Percentiles rank a stretch among this genome's conserved stretches.
Evolutionary conservation across 768 basidiomycete species (phyloP).

Genomic region (Dacryopinax primogenitus): DNA sequence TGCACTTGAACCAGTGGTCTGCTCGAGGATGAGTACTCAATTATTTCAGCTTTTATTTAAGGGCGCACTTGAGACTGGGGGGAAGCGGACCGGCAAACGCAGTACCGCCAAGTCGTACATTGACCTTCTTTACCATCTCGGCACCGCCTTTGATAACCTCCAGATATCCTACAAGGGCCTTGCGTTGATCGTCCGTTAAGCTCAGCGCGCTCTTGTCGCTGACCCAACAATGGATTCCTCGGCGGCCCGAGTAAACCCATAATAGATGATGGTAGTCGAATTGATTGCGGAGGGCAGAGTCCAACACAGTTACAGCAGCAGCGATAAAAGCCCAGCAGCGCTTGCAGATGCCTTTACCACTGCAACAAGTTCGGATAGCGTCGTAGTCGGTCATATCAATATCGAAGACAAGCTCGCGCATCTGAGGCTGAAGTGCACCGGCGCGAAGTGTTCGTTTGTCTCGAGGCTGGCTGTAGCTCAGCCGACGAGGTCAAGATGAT

Average conservation of each 20-base stretch:
- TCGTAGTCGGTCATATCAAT: slow-evolving; percentile 99
- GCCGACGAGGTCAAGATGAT: not conserved
- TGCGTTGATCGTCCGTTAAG: slow-evolving; percentile 82
- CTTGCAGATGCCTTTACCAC: slow-evolving; percentile 76
- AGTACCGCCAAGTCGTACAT: slow-evolving; percentile 44
- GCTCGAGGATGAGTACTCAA: not conserved
- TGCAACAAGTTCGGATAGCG: slow-evolving; percentile 85
- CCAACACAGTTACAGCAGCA: slow-evolving; percentile 77
- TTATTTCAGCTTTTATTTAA: not conserved
- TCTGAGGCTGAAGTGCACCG: slow-evolving; percentile 53
- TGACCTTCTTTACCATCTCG: slow-evolving; percentile 69
- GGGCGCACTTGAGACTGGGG: slow-evolving; percentile 55
- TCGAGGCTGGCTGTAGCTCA: slow-evolving; percentile 45
- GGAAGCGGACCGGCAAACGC: slow-evolving; percentile 39
- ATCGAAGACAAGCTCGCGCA: slow-evolving; percentile 94
- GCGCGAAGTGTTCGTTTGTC: slow-evolving; percentile 75
- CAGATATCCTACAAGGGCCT: slow-evolving; percentile 73
- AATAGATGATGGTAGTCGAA: slow-evolving; percentile 83
- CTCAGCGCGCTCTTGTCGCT: slow-evolving; percentile 78
- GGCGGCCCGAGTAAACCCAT: slow-evolving; percentile 97
- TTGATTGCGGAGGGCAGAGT: slow-evolving; percentile 64
- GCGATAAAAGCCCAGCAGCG: slow-evolving; percentile 93
- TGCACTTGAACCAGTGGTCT: not conserved
- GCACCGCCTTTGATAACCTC: slow-evolving; percentile 72
- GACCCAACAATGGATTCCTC: slow-evolving; percentile 98